Evolutionary conservation across 208 protist species (phyloP).

Genomic region (Leptomonas pyrrhocoris): DNA sequence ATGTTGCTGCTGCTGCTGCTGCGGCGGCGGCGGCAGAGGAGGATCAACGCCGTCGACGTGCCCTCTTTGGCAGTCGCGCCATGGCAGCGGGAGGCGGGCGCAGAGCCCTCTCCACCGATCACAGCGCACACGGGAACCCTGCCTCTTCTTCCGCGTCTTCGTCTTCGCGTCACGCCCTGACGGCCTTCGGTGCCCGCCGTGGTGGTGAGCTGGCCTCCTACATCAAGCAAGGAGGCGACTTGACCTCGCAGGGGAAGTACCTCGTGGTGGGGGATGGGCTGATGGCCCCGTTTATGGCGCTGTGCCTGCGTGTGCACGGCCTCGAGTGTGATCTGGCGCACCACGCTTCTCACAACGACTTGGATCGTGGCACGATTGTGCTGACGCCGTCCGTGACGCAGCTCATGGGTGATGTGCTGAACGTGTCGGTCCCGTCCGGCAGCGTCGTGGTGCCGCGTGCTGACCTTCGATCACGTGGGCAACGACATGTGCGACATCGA

Average conservation of each 20-base stretch:
- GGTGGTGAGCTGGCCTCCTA: constrained; percentile 53
- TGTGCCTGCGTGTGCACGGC: constrained; percentile 89
- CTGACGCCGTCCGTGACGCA: constrained; percentile 92
- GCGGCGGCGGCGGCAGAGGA: constrained; percentile 15
- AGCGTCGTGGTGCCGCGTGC: constrained; percentile 87
- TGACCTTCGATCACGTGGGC: constrained; percentile 91
- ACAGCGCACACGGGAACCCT: constrained; percentile 6
- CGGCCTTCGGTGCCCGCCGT: constrained; percentile 62
- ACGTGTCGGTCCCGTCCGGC: constrained; percentile 89
- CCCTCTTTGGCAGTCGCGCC: constrained; percentile 82
- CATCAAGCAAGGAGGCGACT: constrained; percentile 48
- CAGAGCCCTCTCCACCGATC: constrained; percentile 10
- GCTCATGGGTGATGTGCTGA: constrained; percentile 90
- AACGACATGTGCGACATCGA: constrained; percentile 94
- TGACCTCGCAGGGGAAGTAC: constrained; percentile 77
- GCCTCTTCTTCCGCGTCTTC: background rate
- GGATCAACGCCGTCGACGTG: constrained; percentile 44
- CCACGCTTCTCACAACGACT: constrained; percentile 61
- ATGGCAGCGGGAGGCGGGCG: constrained; percentile 75
- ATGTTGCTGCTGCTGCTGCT: background rate
- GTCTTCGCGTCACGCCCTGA: constrained; percentile 41
- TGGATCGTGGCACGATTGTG: constrained; percentile 87
- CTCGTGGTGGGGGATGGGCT: constrained; percentile 90
- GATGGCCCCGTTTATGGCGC: constrained; percentile 93
- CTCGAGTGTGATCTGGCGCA: constrained; percentile 89